Evolutionary conservation across 2,329 filamentous ascomycete species (phyloP).

Genomic region (Pyrenophora seminiperda): DNA sequence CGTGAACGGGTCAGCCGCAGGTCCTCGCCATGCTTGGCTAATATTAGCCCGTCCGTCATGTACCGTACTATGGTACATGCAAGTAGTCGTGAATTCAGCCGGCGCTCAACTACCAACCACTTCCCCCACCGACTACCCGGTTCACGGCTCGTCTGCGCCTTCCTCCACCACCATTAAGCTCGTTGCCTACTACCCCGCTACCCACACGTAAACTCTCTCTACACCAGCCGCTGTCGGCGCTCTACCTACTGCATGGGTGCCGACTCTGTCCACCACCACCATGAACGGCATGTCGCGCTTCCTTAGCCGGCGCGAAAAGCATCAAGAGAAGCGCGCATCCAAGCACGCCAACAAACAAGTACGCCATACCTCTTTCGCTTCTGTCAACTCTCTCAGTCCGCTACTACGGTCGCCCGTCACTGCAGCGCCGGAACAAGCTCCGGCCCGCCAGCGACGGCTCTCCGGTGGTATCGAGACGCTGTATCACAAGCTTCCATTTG

Average conservation of each 20-base stretch:
- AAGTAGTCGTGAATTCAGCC: too few species aligned
- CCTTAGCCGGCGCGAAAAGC: conserved; percentile 71
- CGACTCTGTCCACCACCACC: conserved; percentile 25
- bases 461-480: conserved; percentile 27
- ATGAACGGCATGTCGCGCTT: conserved; percentile 66
- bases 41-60: neutral
- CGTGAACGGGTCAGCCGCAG: neutral
- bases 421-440: conserved; percentile 7
- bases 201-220: conserved; percentile 3
- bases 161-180: conserved; percentile 7
- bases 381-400: conserved; percentile 22
- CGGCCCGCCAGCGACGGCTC: conserved; percentile 13
- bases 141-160: conserved; percentile 17
- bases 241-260: conserved; percentile 29
- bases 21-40: neutral
- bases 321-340: conserved; percentile 45
- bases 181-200: conserved; percentile 20
- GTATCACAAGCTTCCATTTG: conserved; percentile 33
- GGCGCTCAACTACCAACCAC: neutral
- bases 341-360: conserved; percentile 44
- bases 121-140: conserved; percentile 9
- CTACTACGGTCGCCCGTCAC: conserved; percentile 18
- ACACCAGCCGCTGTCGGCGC: conserved; percentile 7
- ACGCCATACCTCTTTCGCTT: conserved; percentile 27
- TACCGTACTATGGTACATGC: too few species aligned